Evolutionary conservation across 352 stramenopile species (phyloP).

Genomic region (Globisporangium camurandrum): DNA sequence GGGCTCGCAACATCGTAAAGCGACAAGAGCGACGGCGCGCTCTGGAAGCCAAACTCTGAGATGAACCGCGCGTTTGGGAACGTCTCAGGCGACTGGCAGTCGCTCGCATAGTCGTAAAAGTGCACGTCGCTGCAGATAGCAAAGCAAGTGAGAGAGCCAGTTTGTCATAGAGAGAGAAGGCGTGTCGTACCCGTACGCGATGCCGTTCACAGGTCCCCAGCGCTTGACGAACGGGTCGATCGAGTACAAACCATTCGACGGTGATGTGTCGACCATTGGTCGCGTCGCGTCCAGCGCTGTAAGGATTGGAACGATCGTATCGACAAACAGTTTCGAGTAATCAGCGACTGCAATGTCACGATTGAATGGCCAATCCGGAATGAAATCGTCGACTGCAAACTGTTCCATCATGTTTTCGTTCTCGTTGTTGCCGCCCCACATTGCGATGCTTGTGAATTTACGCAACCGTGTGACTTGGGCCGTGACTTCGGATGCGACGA

Average conservation of each 20-base stretch:
- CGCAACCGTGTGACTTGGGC: slow-evolving; percentile 58
- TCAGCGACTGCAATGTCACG: slow-evolving; percentile 71
- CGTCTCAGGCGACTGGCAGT: slow-evolving; percentile 68
- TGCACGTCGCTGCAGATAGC: slow-evolving; percentile 60
- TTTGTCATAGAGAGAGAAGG: not conserved
- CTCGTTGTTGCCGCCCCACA: slow-evolving; percentile 90
- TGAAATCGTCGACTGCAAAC: slow-evolving; percentile 47
- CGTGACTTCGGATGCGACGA: slow-evolving; percentile 45
- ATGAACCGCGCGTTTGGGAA: slow-evolving; percentile 73
- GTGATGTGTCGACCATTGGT: slow-evolving; percentile 82
- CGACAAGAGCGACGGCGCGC: slow-evolving; percentile 49
- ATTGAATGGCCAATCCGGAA: slow-evolving; percentile 53
- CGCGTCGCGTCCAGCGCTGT: slow-evolving; percentile 35
- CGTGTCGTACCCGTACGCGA: slow-evolving; percentile 54
- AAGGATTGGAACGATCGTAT: slow-evolving; percentile 56
- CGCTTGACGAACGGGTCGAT: slow-evolving; percentile 75
- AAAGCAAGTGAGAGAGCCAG: not conserved
- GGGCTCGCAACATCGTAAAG: slow-evolving; percentile 37
- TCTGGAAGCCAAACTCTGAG: slow-evolving; percentile 87
- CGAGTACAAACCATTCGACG: slow-evolving; percentile 78
- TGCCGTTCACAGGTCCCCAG: slow-evolving; percentile 54
- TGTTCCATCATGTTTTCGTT: slow-evolving; percentile 86
- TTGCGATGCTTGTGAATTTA: slow-evolving; percentile 77
- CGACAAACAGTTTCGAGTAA: slow-evolving; percentile 78
- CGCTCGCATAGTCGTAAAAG: slow-evolving; percentile 77